Evolutionary conservation across 2,329 filamentous ascomycete species (phyloP), one percentile per base, ranked within the genome.

Genomic region (Cadophora gregata): DNA sequence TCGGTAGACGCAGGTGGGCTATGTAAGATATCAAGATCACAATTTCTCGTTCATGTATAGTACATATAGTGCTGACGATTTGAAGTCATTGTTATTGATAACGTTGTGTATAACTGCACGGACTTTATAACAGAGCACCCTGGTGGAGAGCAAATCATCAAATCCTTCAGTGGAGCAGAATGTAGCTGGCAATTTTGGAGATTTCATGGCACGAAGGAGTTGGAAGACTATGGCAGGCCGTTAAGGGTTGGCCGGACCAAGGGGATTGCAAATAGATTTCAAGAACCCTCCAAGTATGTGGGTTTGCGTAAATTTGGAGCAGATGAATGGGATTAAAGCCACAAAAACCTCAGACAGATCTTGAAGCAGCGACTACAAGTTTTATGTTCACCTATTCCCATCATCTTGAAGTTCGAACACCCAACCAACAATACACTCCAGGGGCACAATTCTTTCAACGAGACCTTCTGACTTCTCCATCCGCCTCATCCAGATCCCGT

Each of bases 121-220:
- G 21, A 56, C 0, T 67, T 63, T 36, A 50, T 67, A 6, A 24
- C n/a, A 4, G 56, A 67, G n/a, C 65, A 67, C 33, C 65, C 65
- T 12, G 61, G 65, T 8, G 61, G 65, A 24, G 47, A 60, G 19
- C 61, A 67, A 36, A 62, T 67, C 16, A 67, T 67, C 21, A 33
- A 60, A 12, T 64, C 61, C 6, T 67, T 67, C 31, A 55, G 38
- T 12, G 65, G 65, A 7, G 48, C 61, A 27, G 65, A 63, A 33
- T 63, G 65, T 25, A 64, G 61, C 27, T 67, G 65, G 65, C 65
- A 67, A 38, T 67, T 67, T 31, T 67, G 61, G 65, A 24, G 65
- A 14, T 67, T 67, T 42, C 65, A 67, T 58, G 61, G 65, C 5
- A 24, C 55, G 50, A 48, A 38, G 16, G 59, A 67, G 24, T 48